A percentile compares a stretch with the other conserved stretches of the same genome.
phyloP scores from a whole-genome alignment of 306 rosid genomes.

The Malus orientalis region DNA sequence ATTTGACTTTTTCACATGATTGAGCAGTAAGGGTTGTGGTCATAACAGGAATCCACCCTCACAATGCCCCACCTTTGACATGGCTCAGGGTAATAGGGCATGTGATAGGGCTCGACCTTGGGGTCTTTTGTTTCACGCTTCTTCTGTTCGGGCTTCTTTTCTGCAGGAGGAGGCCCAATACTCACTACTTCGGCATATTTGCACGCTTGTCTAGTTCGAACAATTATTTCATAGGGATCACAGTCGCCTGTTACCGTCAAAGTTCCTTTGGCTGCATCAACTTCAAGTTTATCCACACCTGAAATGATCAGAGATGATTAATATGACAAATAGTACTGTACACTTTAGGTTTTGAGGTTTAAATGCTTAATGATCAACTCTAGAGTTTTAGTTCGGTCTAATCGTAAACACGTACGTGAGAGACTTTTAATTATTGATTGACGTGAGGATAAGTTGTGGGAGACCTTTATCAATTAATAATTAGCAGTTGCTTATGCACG shows the following conservation, averaged over 20 bases:
- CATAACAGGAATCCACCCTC: constrained; percentile 16
- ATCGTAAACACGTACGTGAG: not conserved
- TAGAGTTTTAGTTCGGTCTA: not conserved
- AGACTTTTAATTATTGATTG: not conserved
- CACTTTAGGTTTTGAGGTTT: not conserved
- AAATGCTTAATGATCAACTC: not conserved
- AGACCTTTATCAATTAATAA: not conserved
- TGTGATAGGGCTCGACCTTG: not conserved
- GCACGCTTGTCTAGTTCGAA: constrained; percentile 37
- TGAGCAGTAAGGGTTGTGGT: constrained; percentile 39
- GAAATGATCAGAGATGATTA: not conserved
- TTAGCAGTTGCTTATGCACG: not conserved
- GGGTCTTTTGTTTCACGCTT: not conserved
- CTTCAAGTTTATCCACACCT: constrained; percentile 69
- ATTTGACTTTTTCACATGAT: constrained; percentile 16
- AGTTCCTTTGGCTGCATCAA: constrained; percentile 51
- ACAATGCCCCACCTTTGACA: constrained; percentile 12
- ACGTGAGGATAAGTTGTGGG: not conserved
- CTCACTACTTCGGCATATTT: constrained; percentile 44
- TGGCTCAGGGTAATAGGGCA: constrained; percentile 15
- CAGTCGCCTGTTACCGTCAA: constrained; percentile 57
- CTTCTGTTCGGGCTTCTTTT: constrained; percentile 22
- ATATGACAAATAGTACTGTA: not conserved
- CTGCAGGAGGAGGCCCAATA: constrained; percentile 47
- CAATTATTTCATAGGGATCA: constrained; percentile 54